Evolutionary conservation across 148 eudicot species (phyloP).

Genomic region (Camellia granthamiana): DNA sequence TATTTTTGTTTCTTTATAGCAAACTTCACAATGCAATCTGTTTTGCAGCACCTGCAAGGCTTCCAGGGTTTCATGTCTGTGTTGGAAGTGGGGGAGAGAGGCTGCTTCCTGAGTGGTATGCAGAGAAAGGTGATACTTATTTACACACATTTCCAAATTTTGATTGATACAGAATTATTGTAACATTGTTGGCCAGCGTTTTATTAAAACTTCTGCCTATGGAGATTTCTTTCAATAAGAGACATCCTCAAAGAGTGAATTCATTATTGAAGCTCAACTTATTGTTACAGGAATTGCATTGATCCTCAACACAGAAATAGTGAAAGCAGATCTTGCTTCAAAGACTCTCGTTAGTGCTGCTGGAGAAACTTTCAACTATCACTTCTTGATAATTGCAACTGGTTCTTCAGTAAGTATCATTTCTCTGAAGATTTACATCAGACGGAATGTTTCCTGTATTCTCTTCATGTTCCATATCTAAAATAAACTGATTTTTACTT

Average conservation of each 20-base stretch:
- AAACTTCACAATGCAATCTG: background rate
- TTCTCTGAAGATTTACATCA: background rate
- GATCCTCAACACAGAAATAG: slow-evolving; percentile 81
- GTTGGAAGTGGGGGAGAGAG: slow-evolving; percentile 98
- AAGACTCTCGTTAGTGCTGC: slow-evolving; percentile 82
- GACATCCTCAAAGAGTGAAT: background rate
- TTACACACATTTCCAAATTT: background rate
- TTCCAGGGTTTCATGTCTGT: slow-evolving; percentile 94
- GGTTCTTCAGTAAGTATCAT: slow-evolving; percentile 73
- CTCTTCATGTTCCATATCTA: background rate
- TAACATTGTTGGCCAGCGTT: background rate
- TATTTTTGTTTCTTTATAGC: background rate
- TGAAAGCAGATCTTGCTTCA: slow-evolving; percentile 76
- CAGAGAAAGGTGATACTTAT: slow-evolving; percentile 64
- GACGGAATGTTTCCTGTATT: background rate
- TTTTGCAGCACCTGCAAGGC: slow-evolving; percentile 89
- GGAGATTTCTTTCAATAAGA: slow-evolving; percentile 2
- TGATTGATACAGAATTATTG: background rate
- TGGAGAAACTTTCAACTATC: slow-evolving; percentile 64
- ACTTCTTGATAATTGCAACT: slow-evolving; percentile 75
- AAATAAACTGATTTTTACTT: slow-evolving; percentile 6
- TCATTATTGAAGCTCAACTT: slow-evolving; percentile 6
- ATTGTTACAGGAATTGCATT: slow-evolving; percentile 65
- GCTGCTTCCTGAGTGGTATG: slow-evolving; percentile 89
- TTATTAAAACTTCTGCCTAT: background rate